Evolutionary conservation across 2,329 filamentous ascomycete genomes (phyloP).

Genomic region (Talaromyces sp.): DNA sequence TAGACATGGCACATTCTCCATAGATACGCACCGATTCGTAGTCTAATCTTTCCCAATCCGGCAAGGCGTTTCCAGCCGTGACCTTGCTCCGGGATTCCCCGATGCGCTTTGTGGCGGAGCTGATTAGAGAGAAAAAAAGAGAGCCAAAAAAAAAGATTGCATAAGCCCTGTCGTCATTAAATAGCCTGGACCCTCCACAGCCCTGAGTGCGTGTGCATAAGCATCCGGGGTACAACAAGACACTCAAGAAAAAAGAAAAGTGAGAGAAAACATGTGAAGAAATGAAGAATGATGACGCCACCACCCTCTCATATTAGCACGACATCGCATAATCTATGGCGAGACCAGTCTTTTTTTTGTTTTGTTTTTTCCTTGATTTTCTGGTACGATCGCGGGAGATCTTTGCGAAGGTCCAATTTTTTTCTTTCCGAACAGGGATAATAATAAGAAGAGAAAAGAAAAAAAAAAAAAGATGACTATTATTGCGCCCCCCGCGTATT

Average conservation of each 20-base stretch:
- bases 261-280: neutral
- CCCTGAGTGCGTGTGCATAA: neutral
- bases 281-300: neutral
- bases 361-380: neutral
- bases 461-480: too few relatives aligned
- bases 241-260: neutral
- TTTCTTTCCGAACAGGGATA: too few relatives aligned
- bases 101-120: neutral
- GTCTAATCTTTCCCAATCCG: neutral
- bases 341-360: neutral
- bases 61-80: neutral
- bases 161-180: too few relatives aligned
- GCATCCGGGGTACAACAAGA: neutral
- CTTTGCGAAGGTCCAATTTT: neutral
- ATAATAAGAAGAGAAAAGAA: too few relatives aligned
- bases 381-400: too few relatives aligned
- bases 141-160: neutral
- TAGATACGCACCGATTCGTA: neutral
- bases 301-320: neutral
- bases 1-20: neutral
- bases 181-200: neutral
- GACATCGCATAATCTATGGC: neutral
- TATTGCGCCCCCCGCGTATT: too few relatives aligned
- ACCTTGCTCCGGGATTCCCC: neutral
- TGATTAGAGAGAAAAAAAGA: neutral